A percentile compares a stretch with the other conserved stretches of the same genome.
phyloP scores from a whole-genome alignment of 768 basidiomycete species.

The Pholiota conissans region DNA sequence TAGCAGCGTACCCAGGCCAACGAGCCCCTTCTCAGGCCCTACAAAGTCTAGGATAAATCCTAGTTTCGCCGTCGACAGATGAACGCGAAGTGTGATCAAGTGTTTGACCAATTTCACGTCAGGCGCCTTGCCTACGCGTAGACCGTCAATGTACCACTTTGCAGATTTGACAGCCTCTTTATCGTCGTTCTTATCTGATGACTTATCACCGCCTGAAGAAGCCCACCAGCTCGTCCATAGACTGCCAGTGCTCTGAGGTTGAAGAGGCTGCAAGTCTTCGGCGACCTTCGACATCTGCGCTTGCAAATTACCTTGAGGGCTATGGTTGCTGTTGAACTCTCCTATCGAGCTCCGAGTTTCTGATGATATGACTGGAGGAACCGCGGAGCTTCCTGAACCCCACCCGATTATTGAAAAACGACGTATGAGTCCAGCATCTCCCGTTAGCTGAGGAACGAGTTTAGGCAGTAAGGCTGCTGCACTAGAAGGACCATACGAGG shows the following conservation, averaged over 20 bases:
- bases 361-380: slow-evolving; percentile 31
- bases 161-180: slow-evolving; percentile 48
- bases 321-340: slow-evolving; percentile 31
- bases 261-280: slow-evolving; percentile 41
- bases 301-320: slow-evolving; percentile 13
- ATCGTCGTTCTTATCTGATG: slow-evolving; percentile 26
- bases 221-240: slow-evolving; percentile 79
- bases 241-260: slow-evolving; percentile 72
- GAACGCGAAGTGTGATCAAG: slow-evolving; percentile 80
- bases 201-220: slow-evolving; percentile 58
- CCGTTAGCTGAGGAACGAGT: slow-evolving; percentile 74
- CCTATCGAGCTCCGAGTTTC: slow-evolving; percentile 35
- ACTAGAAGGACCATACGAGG: slow-evolving; percentile 62
- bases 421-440: slow-evolving; percentile 65
- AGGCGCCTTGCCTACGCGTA: slow-evolving; percentile 52
- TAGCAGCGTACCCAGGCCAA: slow-evolving; percentile 57
- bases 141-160: slow-evolving; percentile 61
- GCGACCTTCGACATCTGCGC: slow-evolving; percentile 28
- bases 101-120: slow-evolving; percentile 72
- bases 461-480: slow-evolving; percentile 59
- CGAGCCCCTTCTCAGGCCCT: slow-evolving; percentile 62
- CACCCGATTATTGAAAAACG: slow-evolving; percentile 68
- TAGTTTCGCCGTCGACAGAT: slow-evolving; percentile 80
- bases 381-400: slow-evolving; percentile 44
- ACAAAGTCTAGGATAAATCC: slow-evolving; percentile 81